These are phyloP conservation scores for Diplodia seriata DNA, from an alignment of 2,329 filamentous ascomycete species.

Conservation along the genomic window DNA sequence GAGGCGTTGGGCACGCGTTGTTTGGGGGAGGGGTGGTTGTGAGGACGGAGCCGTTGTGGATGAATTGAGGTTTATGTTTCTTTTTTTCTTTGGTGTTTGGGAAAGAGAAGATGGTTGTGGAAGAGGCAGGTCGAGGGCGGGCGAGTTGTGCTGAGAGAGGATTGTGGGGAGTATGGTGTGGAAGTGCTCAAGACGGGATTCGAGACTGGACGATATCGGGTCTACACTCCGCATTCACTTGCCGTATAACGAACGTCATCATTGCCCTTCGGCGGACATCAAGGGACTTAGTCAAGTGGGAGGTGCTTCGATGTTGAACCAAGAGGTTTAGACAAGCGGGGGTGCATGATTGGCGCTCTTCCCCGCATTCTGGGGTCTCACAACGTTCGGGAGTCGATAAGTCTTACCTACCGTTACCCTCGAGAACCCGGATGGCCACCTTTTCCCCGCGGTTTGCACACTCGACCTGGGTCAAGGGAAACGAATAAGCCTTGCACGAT, in stretches of 20 bases:
- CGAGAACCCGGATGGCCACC: neutral
- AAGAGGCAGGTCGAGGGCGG: neutral
- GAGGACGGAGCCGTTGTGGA: constrained; percentile 33
- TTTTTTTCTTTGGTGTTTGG: too few species aligned
- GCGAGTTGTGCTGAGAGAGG: neutral
- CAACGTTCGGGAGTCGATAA: neutral
- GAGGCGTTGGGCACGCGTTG: constrained; percentile 51
- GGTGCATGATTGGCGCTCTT: constrained; percentile 3
- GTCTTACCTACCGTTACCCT: neutral
- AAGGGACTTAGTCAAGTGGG: neutral
- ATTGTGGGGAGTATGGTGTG: neutral
- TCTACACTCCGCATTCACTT: neutral
- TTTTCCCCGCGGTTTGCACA: neutral
- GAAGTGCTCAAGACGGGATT: neutral
- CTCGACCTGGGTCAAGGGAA: too few species aligned
- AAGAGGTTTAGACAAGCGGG: neutral
- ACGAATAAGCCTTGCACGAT: neutral
- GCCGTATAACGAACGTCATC: neutral
- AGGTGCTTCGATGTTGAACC: neutral
- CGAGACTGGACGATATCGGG: neutral
- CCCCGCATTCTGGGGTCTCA: constrained; percentile 26
- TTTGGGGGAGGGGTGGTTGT: constrained; percentile 22
- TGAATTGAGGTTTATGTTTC: neutral
- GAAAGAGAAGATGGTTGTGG: neutral
- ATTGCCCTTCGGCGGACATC: neutral